Evolutionary conservation across 169 alveolate genomes (phyloP), one percentile per base, ranked within the genome.

Genomic region (Fabrea salina): DNA sequence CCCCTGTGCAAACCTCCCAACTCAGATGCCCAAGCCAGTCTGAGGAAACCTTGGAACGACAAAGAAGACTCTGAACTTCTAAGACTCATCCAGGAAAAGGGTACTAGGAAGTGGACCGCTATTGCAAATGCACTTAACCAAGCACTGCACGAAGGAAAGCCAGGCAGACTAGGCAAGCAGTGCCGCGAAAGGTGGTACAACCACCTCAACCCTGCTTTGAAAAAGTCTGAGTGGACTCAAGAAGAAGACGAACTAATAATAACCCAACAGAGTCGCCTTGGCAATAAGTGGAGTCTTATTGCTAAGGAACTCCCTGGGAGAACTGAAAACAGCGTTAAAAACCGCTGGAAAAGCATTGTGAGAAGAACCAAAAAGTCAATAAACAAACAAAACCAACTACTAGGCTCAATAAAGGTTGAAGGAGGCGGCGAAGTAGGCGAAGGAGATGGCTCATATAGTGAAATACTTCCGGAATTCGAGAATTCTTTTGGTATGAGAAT

Each of bases 231-330:
- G 13, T 86, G 92, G 89, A 27, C 80, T 4, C 66, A 64, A 6
- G 79, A 72, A 41, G 92, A 86, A 47, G 79, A 70, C 49, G 49
- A 25, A 27, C 27, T 27, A 43, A 49, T 70, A 27, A 13, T 70
- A 4, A 43, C 19, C 33, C 66, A 41, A 30, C 71, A 76, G 37
- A 53, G 58, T 8, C 50, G 59, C 54, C 57, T 85, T n/a, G 93
- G 93, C 25, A 88, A 88, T 59, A 76, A 89, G 83, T 89, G 94
- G 94, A 81, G 88, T 27, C 75, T 84, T 41, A 64, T 89, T 30
- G 82, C 92, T n/a, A 83, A 82, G 64, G 67, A 41, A 30, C 43
- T 80, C 37, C 85, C 84, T 1, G 89, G 90, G 5, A 74, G 94
- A 61, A 89, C 94, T 19, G 94, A 89, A 75, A 85, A 82, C 50